A percentile compares a stretch with the other conserved stretches of the same genome.
Conservation (phyloP, 768 basidiomycete genomes). For the Lactarius tabidus region DNA sequence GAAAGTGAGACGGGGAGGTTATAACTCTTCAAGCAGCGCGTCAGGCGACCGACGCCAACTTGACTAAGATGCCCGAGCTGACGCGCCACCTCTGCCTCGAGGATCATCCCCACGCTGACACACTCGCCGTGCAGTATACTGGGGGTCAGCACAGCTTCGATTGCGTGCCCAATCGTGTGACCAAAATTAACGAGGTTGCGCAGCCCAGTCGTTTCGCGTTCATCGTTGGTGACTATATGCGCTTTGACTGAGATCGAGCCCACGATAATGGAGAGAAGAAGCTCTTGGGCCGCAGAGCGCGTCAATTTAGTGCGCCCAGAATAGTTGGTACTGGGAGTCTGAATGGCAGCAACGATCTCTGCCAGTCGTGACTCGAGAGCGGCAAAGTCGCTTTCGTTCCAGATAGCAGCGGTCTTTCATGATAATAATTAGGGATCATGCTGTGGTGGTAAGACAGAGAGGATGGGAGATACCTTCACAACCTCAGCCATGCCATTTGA, state of each 20-base stretch:
- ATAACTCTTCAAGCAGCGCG: constrained; percentile 84
- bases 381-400: constrained; percentile 88
- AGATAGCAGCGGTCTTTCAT: constrained; percentile 93
- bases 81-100: constrained; percentile 92
- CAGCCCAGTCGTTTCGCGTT: constrained; percentile 85
- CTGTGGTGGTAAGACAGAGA: neutral
- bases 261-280: constrained; percentile 86
- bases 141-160: constrained; percentile 93
- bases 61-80: constrained; percentile 85
- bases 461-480: constrained; percentile 65
- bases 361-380: constrained; percentile 80
- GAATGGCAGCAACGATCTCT: constrained; percentile 84
- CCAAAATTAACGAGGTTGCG: constrained; percentile 99
- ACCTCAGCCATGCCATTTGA: constrained; percentile 99
- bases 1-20: constrained; percentile 80
- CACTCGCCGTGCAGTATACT: constrained; percentile 96
- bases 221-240: constrained; percentile 95
- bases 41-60: constrained; percentile 87
- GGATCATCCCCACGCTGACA: constrained; percentile 91
- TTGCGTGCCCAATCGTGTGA: constrained; percentile 97
- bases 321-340: constrained; percentile 57
- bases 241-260: constrained; percentile 95
- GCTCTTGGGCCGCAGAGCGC: constrained; percentile 70
- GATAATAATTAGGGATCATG: neutral
- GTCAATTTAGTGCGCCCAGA: constrained; percentile 56